These are phyloP conservation scores for Apiospora hydei DNA, from an alignment of 2,329 filamentous ascomycete species.

Conservation along the genomic window DNA sequence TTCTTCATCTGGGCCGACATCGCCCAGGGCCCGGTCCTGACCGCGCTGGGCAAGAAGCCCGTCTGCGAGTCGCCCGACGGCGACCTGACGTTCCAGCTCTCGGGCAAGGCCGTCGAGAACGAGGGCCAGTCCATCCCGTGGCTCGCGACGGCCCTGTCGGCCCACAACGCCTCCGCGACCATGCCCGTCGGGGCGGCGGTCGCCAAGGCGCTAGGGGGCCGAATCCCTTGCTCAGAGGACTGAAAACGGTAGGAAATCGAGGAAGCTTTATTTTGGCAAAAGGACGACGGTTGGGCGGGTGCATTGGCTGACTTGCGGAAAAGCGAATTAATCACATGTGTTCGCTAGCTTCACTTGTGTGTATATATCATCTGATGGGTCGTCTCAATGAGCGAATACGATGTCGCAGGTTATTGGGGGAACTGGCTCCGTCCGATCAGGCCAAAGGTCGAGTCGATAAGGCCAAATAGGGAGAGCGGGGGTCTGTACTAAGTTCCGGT, in stretches of 20 bases:
- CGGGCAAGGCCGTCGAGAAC: conserved; percentile 59
- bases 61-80: conserved; percentile 58
- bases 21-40: conserved; percentile 56
- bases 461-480: not conserved
- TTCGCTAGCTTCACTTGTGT: not conserved
- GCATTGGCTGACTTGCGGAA: not conserved
- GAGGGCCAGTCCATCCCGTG: conserved; percentile 61
- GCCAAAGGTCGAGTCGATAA: not conserved
- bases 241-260: not conserved
- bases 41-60: conserved; percentile 47
- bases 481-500: not conserved
- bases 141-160: conserved; percentile 61
- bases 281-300: too few relatives aligned
- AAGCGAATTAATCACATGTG: not conserved
- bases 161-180: conserved; percentile 57
- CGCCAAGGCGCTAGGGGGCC: not conserved
- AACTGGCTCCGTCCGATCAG: not conserved
- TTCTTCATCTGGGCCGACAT: conserved; percentile 62
- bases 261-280: too few relatives aligned
- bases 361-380: not conserved
- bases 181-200: conserved; percentile 59
- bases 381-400: not conserved
- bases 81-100: conserved; percentile 61
- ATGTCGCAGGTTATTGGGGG: not conserved
- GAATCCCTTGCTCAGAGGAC: not conserved